Conservation (phyloP, 2,329 filamentous ascomycete genomes). For the Exophiala alcalophila region DNA sequence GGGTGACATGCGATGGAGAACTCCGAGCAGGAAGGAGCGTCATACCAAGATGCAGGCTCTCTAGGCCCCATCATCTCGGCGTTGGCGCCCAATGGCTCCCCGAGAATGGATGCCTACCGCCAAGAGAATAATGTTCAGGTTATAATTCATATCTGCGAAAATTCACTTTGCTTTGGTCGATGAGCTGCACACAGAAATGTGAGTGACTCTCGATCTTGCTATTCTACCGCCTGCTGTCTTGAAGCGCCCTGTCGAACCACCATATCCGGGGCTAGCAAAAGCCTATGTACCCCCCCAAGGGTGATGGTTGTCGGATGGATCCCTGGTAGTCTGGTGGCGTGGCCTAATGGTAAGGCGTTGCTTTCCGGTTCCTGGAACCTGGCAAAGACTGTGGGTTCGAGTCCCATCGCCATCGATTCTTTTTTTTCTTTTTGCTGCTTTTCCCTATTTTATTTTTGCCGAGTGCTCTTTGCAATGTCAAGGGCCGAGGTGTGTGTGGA, state of each 20-base stretch:
- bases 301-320: slow-evolving; percentile 2
- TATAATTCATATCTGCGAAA: background rate
- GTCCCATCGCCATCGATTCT: slow-evolving; percentile 28
- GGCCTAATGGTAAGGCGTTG: slow-evolving; percentile 34
- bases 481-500: too few species aligned
- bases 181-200: slow-evolving; percentile 22
- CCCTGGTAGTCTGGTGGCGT: slow-evolving; percentile 24
- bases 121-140: background rate
- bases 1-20: too few species aligned
- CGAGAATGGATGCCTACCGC: too few species aligned
- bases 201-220: slow-evolving; percentile 14
- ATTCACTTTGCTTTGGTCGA: slow-evolving; percentile 14
- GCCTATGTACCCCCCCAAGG: background rate
- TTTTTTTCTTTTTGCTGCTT: slow-evolving; percentile 22
- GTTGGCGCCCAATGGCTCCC: too few species aligned
- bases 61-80: too few species aligned
- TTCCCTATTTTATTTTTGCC: slow-evolving; percentile 7
- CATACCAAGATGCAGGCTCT: too few species aligned
- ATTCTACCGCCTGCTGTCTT: too few species aligned
- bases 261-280: too few species aligned
- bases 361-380: slow-evolving; percentile 30
- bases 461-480: too few species aligned
- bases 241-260: too few species aligned
- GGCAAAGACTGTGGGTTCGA: slow-evolving; percentile 33
- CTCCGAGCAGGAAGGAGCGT: too few species aligned